A percentile compares a stretch with the other conserved stretches of the same genome.
Evolutionary conservation across 495 filamentous ascomycete genomes (phyloP).

Genomic region (Aspergillus indologenus): DNA sequence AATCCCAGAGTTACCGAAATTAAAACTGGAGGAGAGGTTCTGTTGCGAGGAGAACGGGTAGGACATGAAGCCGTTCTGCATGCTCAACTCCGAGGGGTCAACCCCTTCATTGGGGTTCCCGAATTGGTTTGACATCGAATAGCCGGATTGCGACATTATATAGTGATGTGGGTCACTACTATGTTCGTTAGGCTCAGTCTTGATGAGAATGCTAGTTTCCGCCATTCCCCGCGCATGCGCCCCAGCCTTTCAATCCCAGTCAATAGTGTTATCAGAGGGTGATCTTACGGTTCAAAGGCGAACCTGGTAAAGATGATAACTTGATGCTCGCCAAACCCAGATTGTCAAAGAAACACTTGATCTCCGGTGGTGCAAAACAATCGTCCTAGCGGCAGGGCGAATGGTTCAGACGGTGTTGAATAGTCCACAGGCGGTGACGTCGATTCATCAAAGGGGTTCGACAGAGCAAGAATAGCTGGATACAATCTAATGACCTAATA

Average conservation of each 20-base stretch:
- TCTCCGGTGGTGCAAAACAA: not conserved
- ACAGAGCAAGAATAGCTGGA: not conserved
- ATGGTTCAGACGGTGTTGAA: not conserved
- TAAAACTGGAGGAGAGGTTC: slow-evolving; percentile 51
- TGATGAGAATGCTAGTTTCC: slow-evolving; percentile 64
- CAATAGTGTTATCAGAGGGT: slow-evolving; percentile 15
- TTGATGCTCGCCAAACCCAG: not conserved
- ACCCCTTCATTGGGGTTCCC: slow-evolving; percentile 61
- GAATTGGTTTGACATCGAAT: slow-evolving; percentile 66
- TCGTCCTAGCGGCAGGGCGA: not conserved
- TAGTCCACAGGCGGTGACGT: slow-evolving; percentile 1
- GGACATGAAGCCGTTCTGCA: slow-evolving; percentile 56
- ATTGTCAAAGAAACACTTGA: not conserved
- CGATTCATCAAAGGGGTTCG: slow-evolving; percentile 3
- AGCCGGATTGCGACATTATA: slow-evolving; percentile 57
- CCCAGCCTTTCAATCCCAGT: slow-evolving; percentile 13
- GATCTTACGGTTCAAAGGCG: slow-evolving; percentile 23
- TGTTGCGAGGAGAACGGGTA: slow-evolving; percentile 49
- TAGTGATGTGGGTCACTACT: slow-evolving; percentile 47
- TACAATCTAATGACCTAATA: not conserved
- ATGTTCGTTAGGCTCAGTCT: slow-evolving; percentile 71
- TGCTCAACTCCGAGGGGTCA: slow-evolving; percentile 82
- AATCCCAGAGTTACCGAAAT: slow-evolving; percentile 53
- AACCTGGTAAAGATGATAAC: not conserved
- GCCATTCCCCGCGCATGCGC: slow-evolving; percentile 30